Evolutionary conservation across 2,329 filamentous ascomycete species (phyloP).

Genomic region (Penicillium sp.): DNA sequence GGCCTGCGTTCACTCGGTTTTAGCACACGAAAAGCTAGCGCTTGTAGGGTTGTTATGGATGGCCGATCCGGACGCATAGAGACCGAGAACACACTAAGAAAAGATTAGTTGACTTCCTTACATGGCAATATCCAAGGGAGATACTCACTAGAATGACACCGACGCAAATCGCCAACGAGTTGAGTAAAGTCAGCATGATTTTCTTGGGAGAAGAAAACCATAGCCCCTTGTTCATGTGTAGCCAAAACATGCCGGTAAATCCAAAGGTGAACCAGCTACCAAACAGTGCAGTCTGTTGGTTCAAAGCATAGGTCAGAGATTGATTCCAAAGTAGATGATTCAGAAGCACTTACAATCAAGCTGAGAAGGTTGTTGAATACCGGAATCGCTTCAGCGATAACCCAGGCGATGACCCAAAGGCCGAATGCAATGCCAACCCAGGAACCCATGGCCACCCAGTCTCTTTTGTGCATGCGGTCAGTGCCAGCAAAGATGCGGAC

Average conservation of each 20-base stretch:
- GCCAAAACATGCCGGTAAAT: neutral
- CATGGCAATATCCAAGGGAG: neutral
- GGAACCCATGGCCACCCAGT: constrained; percentile 41
- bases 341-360: constrained; percentile 37
- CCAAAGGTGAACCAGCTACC: neutral
- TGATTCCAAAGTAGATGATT: neutral
- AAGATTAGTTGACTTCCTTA: neutral
- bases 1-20: neutral
- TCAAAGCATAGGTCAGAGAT: neutral
- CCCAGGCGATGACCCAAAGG: constrained; percentile 53
- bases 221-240: neutral
- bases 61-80: neutral
- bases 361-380: constrained; percentile 58
- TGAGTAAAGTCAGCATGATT: neutral
- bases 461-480: constrained; percentile 43
- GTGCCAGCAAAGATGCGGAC: constrained; percentile 52
- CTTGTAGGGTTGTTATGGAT: neutral
- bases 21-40: neutral
- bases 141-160: neutral
- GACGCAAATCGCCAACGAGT: neutral
- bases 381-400: constrained; percentile 60
- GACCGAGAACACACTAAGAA: neutral
- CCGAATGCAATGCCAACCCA: constrained; percentile 50
- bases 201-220: neutral
- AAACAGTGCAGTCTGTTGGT: neutral